Evolutionary conservation across 192 early-diverging fungal species (phyloP).

Genomic region (Coemansia sp.): DNA sequence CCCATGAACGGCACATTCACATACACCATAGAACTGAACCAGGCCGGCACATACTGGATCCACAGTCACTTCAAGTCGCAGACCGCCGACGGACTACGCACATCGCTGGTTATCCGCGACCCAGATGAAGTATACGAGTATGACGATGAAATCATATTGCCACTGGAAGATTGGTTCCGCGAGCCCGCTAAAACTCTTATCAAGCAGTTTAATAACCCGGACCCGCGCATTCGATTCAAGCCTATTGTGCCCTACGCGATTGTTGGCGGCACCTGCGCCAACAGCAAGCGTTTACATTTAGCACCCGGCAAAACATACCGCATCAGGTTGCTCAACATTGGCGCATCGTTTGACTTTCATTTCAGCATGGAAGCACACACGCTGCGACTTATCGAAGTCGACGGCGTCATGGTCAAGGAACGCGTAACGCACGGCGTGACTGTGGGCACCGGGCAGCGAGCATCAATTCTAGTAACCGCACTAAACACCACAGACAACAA

Average conservation of each 20-base stretch:
- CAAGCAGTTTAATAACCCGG: constrained; percentile 61
- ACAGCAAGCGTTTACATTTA: constrained; percentile 60
- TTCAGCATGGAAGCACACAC: constrained; percentile 79
- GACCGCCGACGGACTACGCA: constrained; percentile 78
- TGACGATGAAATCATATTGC: constrained; percentile 69
- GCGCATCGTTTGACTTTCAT: constrained; percentile 70
- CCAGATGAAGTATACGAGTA: constrained; percentile 59
- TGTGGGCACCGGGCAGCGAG: constrained; percentile 71
- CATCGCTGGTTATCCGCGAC: constrained; percentile 64
- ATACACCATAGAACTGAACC: constrained; percentile 65
- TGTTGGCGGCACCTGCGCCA: constrained; percentile 61
- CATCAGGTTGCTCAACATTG: constrained; percentile 76
- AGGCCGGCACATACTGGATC: constrained; percentile 84
- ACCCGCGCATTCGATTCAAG: constrained; percentile 30
- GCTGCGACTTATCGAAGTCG: constrained; percentile 78
- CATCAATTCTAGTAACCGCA: constrained; percentile 78
- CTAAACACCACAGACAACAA: constrained; percentile 59
- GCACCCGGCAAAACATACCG: constrained; percentile 77
- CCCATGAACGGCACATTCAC: constrained; percentile 65
- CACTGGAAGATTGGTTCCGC: constrained; percentile 75
- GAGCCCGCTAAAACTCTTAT: constrained; percentile 59
- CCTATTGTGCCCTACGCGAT: constrained; percentile 37
- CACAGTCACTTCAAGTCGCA: constrained; percentile 71
- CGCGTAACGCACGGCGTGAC: constrained; percentile 58
- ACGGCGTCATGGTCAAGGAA: constrained; percentile 68